Conservation (phyloP, 768 basidiomycete genomes). For the Tulasnella sp. region DNA sequence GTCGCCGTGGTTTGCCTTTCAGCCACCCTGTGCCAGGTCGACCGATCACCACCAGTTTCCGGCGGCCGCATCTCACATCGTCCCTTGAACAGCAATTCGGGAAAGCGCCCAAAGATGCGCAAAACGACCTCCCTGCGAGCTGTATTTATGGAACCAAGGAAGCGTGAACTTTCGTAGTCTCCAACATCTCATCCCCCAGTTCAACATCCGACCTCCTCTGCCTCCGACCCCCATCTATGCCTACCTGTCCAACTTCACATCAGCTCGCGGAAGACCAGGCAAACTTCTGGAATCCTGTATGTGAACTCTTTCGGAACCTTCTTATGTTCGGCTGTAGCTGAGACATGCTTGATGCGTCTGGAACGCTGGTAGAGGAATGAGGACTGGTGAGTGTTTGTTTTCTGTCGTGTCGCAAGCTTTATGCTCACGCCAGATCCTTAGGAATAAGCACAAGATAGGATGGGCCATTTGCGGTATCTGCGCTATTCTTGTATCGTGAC, state of each 20-base stretch:
- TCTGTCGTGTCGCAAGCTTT: background rate
- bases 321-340: background rate
- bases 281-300: background rate
- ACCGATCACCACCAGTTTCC: background rate
- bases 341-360: background rate
- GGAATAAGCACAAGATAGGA: conserved; percentile 44
- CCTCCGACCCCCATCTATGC: too few species aligned
- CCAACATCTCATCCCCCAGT: background rate
- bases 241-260: background rate
- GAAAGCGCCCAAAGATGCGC: background rate
- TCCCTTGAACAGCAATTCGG: background rate
- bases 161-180: background rate
- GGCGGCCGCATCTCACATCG: background rate
- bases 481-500: conserved; percentile 43
- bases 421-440: background rate
- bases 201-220: background rate
- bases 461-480: conserved; percentile 63
- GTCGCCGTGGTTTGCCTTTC: background rate
- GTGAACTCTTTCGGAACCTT: too few species aligned
- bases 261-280: background rate
- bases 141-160: background rate
- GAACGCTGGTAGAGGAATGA: background rate
- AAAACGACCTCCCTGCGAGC: background rate
- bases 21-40: background rate
- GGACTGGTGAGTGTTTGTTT: background rate